Evolutionary conservation across 176 grass and related monocot species (phyloP), one percentile per base, ranked within the genome.

Genomic region (Musa beccarii): DNA sequence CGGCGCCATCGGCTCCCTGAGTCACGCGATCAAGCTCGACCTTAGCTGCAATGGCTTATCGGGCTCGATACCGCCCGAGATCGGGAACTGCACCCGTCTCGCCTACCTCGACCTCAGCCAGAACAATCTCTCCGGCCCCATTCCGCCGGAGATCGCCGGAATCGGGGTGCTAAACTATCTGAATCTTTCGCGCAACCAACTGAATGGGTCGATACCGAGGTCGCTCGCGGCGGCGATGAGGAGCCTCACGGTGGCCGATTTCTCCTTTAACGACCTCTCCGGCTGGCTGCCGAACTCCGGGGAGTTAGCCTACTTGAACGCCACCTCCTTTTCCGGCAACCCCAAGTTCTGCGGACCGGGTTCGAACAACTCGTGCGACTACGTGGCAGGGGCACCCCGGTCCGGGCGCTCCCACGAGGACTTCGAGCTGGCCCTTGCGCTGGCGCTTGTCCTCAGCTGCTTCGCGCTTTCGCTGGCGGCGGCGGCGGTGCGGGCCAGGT

Each of bases 31-130:
- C 23, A 95, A 99, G 85, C 88, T 99, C 6, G 96, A 99, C 29
- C 79, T 95, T 2, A 88, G 86, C 54, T 74, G 71, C 2, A 99
- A 99, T 53, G 50, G 21, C 34, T 25, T 99, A 12, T 83, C 79
- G 0, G 91, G 96, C 13, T 9, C 54, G 2, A 79, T 99, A 1
- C 91, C 96, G 10, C 76, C 59, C 9, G 76, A 79, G 13, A 76
- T 99, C 1, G 83, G 76, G 0, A 52, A 2, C 34, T 95, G 91
- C 64, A 75, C 54, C 4, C 88, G 95, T 71, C 91, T 95, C 7
- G 89, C 89, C 14, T 99, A 95, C 76, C 87, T 99, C 0, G 96
- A 99, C 73, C 88, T 99, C 54, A 99, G 96, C 89, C 78, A 87
- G 67, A 99, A 99, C 76, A 87, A 80, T 51, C 71, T 99, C 1